A percentile compares a stretch with the other conserved stretches of the same genome.
These are phyloP conservation scores for Pyrenophora seminiperda DNA, from an alignment of 2,329 filamentous ascomycete species.

Conservation along the genomic window DNA sequence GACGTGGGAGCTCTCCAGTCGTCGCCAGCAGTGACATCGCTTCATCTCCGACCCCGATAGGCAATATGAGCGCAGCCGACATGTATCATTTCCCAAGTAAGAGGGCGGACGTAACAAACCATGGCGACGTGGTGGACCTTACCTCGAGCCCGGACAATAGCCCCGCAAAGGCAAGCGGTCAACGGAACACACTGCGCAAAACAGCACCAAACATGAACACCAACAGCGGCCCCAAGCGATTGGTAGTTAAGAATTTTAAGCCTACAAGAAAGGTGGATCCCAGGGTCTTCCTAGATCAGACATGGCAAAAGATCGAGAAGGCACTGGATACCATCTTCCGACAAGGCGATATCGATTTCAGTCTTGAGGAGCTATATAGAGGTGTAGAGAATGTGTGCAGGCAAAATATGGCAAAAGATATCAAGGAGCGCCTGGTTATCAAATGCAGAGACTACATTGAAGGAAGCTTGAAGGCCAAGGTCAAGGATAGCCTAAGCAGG, in stretches of 20 bases:
- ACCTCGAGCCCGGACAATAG: slow-evolving; percentile 49
- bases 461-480: slow-evolving; percentile 60
- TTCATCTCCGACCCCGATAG: slow-evolving; percentile 13
- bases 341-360: slow-evolving; percentile 62
- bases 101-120: slow-evolving; percentile 20
- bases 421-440: slow-evolving; percentile 69
- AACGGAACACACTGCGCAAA: slow-evolving; percentile 46
- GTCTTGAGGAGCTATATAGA: slow-evolving; percentile 87
- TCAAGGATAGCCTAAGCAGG: slow-evolving; percentile 62
- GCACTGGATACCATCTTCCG: slow-evolving; percentile 77
- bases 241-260: slow-evolving; percentile 92
- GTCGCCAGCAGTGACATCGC: slow-evolving; percentile 15
- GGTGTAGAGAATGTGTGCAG: slow-evolving; percentile 91
- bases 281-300: slow-evolving; percentile 77
- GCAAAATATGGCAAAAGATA: slow-evolving; percentile 69
- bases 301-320: slow-evolving; percentile 73
- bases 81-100: slow-evolving; percentile 47
- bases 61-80: slow-evolving; percentile 38
- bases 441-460: slow-evolving; percentile 69
- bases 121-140: slow-evolving; percentile 35
- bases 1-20: slow-evolving; percentile 32
- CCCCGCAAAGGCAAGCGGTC: slow-evolving; percentile 47
- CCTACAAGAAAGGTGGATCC: slow-evolving; percentile 67
- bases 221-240: slow-evolving; percentile 71
- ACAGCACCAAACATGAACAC: slow-evolving; percentile 71